Evolutionary conservation across 208 protist species (phyloP).

Genomic region (Angomonas ambiguus): DNA sequence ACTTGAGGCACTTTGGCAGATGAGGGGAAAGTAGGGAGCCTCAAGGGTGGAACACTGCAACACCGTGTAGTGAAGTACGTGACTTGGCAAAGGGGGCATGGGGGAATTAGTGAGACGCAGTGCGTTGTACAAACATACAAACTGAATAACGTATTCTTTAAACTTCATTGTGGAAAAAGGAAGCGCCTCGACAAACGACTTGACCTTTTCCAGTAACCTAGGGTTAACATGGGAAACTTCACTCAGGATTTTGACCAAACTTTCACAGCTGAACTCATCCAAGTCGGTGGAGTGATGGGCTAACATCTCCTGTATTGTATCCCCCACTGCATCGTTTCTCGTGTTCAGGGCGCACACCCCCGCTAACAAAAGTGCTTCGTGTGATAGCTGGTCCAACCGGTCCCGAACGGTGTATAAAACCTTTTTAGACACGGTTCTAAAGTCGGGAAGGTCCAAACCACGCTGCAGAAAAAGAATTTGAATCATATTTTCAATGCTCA

Average conservation of each 20-base stretch:
- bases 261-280: background rate
- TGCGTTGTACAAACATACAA: background rate
- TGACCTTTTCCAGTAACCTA: background rate
- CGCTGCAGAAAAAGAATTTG: background rate
- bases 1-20: conserved; percentile 11
- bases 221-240: background rate
- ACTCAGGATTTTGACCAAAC: background rate
- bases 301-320: background rate
- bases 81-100: background rate
- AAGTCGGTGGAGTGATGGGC: background rate
- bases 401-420: background rate
- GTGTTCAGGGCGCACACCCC: background rate
- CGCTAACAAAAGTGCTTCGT: background rate
- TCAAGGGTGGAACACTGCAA: background rate
- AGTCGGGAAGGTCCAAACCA: background rate
- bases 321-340: background rate
- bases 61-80: background rate
- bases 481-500: background rate
- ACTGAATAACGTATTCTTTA: background rate
- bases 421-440: background rate
- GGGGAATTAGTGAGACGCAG: background rate
- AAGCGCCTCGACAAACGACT: background rate
- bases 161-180: background rate
- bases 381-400: background rate
- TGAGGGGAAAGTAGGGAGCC: conserved; percentile 14